These are phyloP conservation scores for Lipomyces spencermartinsiae DNA, from an alignment of 805 yeast genomes.

Conservation along the genomic window DNA sequence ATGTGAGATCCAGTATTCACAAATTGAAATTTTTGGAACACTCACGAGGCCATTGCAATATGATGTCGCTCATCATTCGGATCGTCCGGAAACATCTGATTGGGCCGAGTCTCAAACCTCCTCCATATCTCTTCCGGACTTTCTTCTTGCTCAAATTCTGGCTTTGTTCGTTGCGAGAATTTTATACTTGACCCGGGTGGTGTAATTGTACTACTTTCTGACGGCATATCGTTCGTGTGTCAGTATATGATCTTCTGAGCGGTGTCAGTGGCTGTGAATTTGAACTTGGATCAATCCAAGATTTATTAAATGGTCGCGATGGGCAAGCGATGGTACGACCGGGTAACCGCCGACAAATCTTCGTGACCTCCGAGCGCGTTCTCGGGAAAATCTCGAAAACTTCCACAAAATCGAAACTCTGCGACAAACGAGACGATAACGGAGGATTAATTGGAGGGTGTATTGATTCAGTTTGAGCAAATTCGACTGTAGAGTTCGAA, in stretches of 20 bases:
- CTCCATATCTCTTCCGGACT: constrained; percentile 16
- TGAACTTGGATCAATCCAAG: too few relatives aligned
- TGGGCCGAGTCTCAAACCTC: constrained; percentile 27
- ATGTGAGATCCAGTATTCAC: background rate
- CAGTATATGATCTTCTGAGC: background rate
- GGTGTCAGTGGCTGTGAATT: background rate
- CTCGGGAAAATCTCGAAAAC: too few relatives aligned
- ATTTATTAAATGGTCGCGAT: too few relatives aligned
- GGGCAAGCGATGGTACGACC: too few relatives aligned
- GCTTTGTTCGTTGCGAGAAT: background rate
- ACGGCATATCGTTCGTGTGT: background rate
- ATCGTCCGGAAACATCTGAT: constrained; percentile 83
- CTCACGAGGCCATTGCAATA: constrained; percentile 62
- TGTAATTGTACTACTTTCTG: background rate
- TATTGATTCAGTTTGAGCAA: background rate
- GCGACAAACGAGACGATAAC: background rate
- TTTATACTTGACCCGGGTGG: background rate
- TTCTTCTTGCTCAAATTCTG: constrained; percentile 9
- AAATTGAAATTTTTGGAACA: background rate
- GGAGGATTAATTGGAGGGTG: background rate
- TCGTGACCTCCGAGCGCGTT: too few relatives aligned
- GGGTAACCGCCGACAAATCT: too few relatives aligned
- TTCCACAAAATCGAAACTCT: too few relatives aligned
- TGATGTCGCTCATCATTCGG: constrained; percentile 77
- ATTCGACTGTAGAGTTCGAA: background rate